Evolutionary conservation across 352 stramenopile genomes (phyloP).

Genomic region (Phytophthora lateralis): DNA sequence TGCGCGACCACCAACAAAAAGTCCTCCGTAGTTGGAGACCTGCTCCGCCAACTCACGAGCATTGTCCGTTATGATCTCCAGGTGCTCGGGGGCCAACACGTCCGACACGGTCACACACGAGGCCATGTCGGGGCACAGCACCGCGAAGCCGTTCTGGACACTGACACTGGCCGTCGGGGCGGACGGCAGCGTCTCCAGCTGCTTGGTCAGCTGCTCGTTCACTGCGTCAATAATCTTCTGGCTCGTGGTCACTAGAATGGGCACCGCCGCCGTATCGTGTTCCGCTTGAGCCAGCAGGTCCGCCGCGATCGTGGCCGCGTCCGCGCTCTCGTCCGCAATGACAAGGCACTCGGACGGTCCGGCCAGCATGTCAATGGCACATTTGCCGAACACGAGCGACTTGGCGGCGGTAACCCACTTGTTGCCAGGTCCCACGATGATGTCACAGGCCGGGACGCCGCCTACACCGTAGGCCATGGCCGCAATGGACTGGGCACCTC

Average conservation of each 20-base stretch:
- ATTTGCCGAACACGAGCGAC: conserved; percentile 96
- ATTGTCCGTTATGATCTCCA: conserved; percentile 93
- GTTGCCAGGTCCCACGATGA: conserved; percentile 99
- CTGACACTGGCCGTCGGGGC: conserved; percentile 68
- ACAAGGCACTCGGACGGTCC: conserved; percentile 98
- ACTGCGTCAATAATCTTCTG: conserved; percentile 89
- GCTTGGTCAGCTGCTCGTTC: conserved; percentile 81
- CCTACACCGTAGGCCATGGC: conserved; percentile 96
- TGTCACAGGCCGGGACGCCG: conserved; percentile 93
- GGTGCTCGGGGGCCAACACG: conserved; percentile 82
- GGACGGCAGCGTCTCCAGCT: conserved; percentile 80
- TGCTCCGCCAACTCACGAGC: conserved; percentile 81
- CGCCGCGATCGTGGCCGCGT: conserved; percentile 68
- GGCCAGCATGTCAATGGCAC: conserved; percentile 99
- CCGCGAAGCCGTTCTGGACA: conserved; percentile 77
- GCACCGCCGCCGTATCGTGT: conserved; percentile 97
- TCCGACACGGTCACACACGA: conserved; percentile 88
- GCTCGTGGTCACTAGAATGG: conserved; percentile 95
- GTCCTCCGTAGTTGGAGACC: conserved; percentile 83
- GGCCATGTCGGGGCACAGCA: conserved; percentile 74
- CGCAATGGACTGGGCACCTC: conserved; percentile 90
- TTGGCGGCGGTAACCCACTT: conserved; percentile 99
- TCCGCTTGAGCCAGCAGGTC: conserved; percentile 91
- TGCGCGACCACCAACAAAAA: conserved; percentile 95
- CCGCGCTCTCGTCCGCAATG: conserved; percentile 94